Base-by-base conservation (phyloP, 2,329 filamentous ascomycete genomes). In the Aspergillus fijiensis region DNA sequence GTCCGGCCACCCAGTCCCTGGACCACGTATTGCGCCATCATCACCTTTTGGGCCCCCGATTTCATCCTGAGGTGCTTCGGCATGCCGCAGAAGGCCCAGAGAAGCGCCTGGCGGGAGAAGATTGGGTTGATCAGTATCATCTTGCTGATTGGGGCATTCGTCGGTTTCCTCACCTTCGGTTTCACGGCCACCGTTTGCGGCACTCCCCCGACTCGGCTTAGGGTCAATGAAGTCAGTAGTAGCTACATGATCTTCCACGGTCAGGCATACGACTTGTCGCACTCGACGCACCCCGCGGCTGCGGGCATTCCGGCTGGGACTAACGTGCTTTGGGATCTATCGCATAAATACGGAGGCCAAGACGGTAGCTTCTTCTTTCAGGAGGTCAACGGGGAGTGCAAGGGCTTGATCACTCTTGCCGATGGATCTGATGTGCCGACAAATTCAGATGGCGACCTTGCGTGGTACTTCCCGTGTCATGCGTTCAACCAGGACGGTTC, bases 241-340 rank as follows among this genome's bases (percentile, higher is more conserved):
- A 92, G 91, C 12, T 97, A 91, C 79, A 93, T 99, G 91, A 98
- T 99, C 66, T 95, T 97, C 74, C 94, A 99, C 69, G 95, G 95
- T 57, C 84, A 87, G 61, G 95, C 95, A 3, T 97, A 96, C 72
- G 89, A 97, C 72, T 80, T 99, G 59, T 85, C 87, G 4, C 76
- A 77, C 35, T 96, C 92, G 0, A 82, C 84, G 27, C 95, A 99
- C 74, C 91, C 92, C 6, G 84, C 86, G 3, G 95, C 92, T 1
- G 81, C 87, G 63, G 93, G 93, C 39, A 91, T 99, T 65, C 85
- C 90, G 0, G 74, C 80, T 2, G 84, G 83, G 31, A 82, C 90
- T 27, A 97, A 98, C 70, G 87, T 99, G 25, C 81, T 99, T 14
- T 98, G 87, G 71, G 92, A 97, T 73, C 79, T 96, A n/a, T 84